phyloP scores from a whole-genome alignment of 106 monocot species.

The Narthecium ossifragum region DNA sequence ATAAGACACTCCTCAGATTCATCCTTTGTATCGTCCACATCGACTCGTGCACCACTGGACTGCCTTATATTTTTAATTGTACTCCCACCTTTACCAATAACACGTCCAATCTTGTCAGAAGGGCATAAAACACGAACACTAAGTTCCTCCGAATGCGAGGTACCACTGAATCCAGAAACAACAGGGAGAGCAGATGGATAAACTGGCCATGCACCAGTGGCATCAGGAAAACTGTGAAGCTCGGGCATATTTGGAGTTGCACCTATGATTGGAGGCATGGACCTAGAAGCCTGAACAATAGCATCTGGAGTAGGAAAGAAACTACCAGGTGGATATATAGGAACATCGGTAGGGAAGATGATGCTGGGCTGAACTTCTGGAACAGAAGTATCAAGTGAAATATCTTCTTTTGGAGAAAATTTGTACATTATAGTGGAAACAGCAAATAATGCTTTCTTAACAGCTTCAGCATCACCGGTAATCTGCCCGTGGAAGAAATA shows the following conservation, averaged over 20 bases:
- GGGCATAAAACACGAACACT: slow-evolving; percentile 73
- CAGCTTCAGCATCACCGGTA: slow-evolving; percentile 64
- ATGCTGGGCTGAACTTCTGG: slow-evolving; percentile 53
- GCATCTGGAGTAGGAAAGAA: slow-evolving; percentile 53
- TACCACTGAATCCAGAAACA: slow-evolving; percentile 43
- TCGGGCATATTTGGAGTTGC: slow-evolving; percentile 37
- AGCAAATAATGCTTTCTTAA: slow-evolving; percentile 58
- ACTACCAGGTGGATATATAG: slow-evolving; percentile 54
- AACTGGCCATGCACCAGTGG: slow-evolving; percentile 27
- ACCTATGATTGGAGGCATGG: slow-evolving; percentile 37
- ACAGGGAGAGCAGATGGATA: slow-evolving; percentile 51
- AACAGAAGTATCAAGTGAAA: slow-evolving; percentile 75
- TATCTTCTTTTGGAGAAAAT: slow-evolving; percentile 74
- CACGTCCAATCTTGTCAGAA: slow-evolving; percentile 79
- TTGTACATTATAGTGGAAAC: slow-evolving; percentile 90
- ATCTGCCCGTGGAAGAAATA: slow-evolving; percentile 44
- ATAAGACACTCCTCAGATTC: slow-evolving; percentile 64
- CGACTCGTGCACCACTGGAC: slow-evolving; percentile 68
- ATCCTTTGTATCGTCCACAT: slow-evolving; percentile 83
- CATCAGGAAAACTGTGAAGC: slow-evolving; percentile 40
- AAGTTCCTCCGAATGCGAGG: slow-evolving; percentile 53
- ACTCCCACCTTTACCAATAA: slow-evolving; percentile 89
- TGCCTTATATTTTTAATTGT: slow-evolving; percentile 75
- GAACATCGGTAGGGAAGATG: slow-evolving; percentile 83
- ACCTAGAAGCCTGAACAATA: slow-evolving; percentile 29